Evolutionary conservation across 192 early-diverging fungal species (phyloP), one percentile per base, ranked within the genome.

Genomic region (Linnemannia exigua): DNA sequence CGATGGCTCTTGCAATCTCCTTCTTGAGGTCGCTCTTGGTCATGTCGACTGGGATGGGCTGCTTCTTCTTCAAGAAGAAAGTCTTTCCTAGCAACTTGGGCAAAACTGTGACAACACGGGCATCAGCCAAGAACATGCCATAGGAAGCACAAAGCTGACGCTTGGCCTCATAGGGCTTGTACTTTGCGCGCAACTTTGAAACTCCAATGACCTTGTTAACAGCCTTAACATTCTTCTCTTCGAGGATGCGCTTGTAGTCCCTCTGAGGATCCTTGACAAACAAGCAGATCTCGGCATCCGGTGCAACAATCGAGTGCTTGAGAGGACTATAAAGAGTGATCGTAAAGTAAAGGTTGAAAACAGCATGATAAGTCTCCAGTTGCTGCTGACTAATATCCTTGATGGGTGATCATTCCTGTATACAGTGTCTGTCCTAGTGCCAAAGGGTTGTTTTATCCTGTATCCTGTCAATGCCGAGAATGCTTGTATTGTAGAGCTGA

Each of bases 61-160:
- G 90, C 94, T 96, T 97, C 89, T 97, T 97, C 79, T 91, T 92
- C 79, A 89, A 70, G 81, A 96, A 98, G 80, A 98, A 96, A 66
- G 90, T 89, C 87, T 96, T 96, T 31, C 97, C 97, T 35, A 99
- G 86, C 25, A 95, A 54, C 75, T 93, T 92, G 12, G 96, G 96
- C 76, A 99, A 88, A 11, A 93, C 77, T 63, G 91, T 88, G 44
- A 98, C 68, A 20, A 99, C 88, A 17, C 95, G 91, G 22, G 96
- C 94, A 90, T 99, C 98, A 16, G 96, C 92, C 73, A 98, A 88
- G 80, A 99, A 98, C 82, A 99, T 87, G 71, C 97, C 95, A 81
- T 96, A 98, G 4, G 91, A 86, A 25, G 89, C 89, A 75, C 93
- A 88, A 25, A 99, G 90, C 72, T 93, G 85, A 77, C 97, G 93